Evolutionary conservation across 495 filamentous ascomycete species (phyloP).

Genomic region (Hypoxylon lenormandii): DNA sequence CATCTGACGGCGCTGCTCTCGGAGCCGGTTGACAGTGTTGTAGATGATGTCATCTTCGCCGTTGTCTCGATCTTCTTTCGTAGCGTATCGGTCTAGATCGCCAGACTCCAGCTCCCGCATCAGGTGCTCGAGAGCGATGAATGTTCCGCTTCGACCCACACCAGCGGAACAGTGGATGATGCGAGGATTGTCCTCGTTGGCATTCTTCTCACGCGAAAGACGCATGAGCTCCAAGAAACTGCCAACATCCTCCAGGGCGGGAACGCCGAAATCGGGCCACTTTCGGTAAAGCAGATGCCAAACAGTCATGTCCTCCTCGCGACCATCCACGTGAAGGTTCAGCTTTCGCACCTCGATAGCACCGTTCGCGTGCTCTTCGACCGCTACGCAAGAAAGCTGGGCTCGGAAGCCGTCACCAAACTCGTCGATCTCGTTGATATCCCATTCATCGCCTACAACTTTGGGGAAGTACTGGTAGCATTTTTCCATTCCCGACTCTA

Average conservation of each 20-base stretch:
- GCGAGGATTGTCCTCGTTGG: slow-evolving; percentile 75
- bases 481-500: slow-evolving; percentile 84
- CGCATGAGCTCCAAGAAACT: slow-evolving; percentile 83
- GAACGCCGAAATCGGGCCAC: slow-evolving; percentile 95
- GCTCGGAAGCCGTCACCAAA: slow-evolving; percentile 72
- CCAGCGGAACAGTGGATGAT: slow-evolving; percentile 95
- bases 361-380: slow-evolving; percentile 62
- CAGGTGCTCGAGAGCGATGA: slow-evolving; percentile 92
- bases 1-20: slow-evolving; percentile 94
- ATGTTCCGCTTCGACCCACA: slow-evolving; percentile 93
- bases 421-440: slow-evolving; percentile 70
- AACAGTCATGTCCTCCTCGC: slow-evolving; percentile 68
- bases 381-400: slow-evolving; percentile 63
- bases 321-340: slow-evolving; percentile 57
- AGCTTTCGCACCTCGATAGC: slow-evolving; percentile 68
- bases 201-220: slow-evolving; percentile 77
- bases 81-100: slow-evolving; percentile 64
- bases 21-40: slow-evolving; percentile 80
- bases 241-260: slow-evolving; percentile 79
- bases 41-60: slow-evolving; percentile 66
- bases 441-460: slow-evolving; percentile 64
- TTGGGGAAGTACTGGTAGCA: slow-evolving; percentile 91
- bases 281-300: slow-evolving; percentile 91
- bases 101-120: slow-evolving; percentile 83
- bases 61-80: slow-evolving; percentile 36